Conservation (phyloP, 305 asterid genomes). For the Solanum chacoense region DNA sequence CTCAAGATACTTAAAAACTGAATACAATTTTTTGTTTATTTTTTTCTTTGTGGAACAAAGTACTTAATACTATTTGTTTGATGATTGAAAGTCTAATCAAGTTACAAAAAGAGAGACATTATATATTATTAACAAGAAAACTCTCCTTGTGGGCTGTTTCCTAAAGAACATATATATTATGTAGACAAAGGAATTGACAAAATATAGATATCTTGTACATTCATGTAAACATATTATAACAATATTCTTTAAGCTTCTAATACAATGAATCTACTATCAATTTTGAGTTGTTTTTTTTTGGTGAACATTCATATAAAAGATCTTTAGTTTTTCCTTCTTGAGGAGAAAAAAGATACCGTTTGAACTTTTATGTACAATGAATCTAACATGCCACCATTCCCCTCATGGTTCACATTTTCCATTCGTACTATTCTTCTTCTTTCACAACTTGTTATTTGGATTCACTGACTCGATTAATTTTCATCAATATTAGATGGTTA, state of each 20-base stretch:
- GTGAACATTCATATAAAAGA: not conserved
- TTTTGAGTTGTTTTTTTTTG: not conserved
- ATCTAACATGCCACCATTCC: not conserved
- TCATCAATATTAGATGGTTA: rapidly evolving
- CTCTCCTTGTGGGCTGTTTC: not conserved
- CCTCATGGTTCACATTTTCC: not conserved
- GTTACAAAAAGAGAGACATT: not conserved
- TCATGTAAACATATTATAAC: not conserved
- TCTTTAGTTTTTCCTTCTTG: not conserved
- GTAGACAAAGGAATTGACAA: not conserved
- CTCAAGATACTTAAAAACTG: not conserved
- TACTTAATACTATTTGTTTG: not conserved
- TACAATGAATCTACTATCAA: not conserved
- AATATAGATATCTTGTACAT: not conserved
- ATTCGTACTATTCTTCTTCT: not conserved
- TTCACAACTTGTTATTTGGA: not conserved
- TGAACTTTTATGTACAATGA: not conserved
- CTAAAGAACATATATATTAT: not conserved
- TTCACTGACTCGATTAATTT: not conserved
- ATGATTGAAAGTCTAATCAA: not conserved
- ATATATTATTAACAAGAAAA: not conserved
- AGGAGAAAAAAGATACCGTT: not conserved
- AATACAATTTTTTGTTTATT: not conserved
- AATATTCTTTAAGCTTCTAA: not conserved
- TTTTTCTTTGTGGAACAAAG: not conserved